Evolutionary conservation across 495 filamentous ascomycete species (phyloP), one percentile per base, ranked within the genome.

Genomic region (Hyaloscypha hepaticicola): DNA sequence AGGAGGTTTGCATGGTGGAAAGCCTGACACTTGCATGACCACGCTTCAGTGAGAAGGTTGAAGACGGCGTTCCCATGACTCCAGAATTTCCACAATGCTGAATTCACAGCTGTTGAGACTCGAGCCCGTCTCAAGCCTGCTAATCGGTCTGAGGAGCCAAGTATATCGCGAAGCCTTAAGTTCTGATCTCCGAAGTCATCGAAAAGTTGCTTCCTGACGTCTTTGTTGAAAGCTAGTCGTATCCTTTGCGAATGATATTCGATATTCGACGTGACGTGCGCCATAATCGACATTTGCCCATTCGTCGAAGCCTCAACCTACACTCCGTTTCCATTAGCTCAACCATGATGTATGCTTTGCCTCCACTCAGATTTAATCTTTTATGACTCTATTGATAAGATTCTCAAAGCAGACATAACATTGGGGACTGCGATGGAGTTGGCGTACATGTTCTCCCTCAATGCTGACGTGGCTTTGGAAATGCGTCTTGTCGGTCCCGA

Each of bases 401-500:
- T 8, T 50, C 19, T 21, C 48, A 3, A 19, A 24, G 48, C 6
- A 50, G 48, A 50, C 7, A 50, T 0, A 1, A 50, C n/a, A 50
- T 11, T n/a, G 48, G 69, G 63, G 22, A 33, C 56, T 58, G 64
- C 57, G n/a, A n/a, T n/a, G 31, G 31, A 1, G 31, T 33, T 12
- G 12, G 12, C 31, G 6, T 33, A 33, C 31, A 12, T 33, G 12
- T 33, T 6, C 31, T 3, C 31, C 16, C 53, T 71, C 45, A 65
- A 58, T 26, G 63, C 12, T 34, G 19, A 66, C 29, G 7, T 58
- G 33, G 41, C 53, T 66, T 48, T 73, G 69, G 45, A 74, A 69
- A 21, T 63, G 31, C 1, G 55, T 21, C 26, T 72, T 73, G 19
- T 70, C 31, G 8, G 69, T 64, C 1, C 69, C 66, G n/a, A 73